Percentiles rank a stretch among this genome's conserved stretches.
phyloP scores from a whole-genome alignment of 2,329 filamentous ascomycete genomes.

The Pseudogymnoascus sp. region DNA sequence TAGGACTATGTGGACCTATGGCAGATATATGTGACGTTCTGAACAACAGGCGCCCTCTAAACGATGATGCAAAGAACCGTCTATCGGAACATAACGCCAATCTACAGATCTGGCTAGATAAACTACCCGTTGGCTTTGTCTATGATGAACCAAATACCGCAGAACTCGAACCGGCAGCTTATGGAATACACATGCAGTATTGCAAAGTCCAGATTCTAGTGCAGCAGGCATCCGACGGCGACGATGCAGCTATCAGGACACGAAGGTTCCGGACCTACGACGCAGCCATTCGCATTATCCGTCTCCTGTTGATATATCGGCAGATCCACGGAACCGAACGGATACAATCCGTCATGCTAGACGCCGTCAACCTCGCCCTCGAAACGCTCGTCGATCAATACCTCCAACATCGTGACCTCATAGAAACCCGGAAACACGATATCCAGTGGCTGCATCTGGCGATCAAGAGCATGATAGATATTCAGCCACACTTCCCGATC shows the following conservation, averaged over 20 bases:
- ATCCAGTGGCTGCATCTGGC: background rate
- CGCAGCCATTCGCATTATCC: background rate
- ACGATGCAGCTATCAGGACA: background rate
- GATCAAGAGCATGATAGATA: slow-evolving; percentile 3
- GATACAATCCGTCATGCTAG: slow-evolving; percentile 7
- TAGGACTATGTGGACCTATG: slow-evolving; percentile 7
- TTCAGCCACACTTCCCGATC: slow-evolving; percentile 8
- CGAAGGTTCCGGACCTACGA: background rate
- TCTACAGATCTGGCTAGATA: background rate
- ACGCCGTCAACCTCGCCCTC: background rate
- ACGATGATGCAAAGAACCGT: background rate
- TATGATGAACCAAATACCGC: background rate
- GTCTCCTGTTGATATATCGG: slow-evolving; percentile 6
- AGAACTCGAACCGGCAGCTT: background rate
- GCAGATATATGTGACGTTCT: slow-evolving; percentile 5
- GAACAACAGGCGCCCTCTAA: background rate
- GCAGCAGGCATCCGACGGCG: background rate
- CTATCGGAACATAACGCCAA: background rate
- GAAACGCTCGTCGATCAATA: background rate
- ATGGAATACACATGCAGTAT: slow-evolving; percentile 5
- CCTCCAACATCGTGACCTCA: background rate
- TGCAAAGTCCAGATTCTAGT: slow-evolving; percentile 10
- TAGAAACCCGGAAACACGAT: background rate
- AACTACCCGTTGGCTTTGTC: background rate
- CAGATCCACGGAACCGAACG: slow-evolving; percentile 2